Conservation (phyloP, 78 protist species). For the Dictyostelium discoideum region DNA sequence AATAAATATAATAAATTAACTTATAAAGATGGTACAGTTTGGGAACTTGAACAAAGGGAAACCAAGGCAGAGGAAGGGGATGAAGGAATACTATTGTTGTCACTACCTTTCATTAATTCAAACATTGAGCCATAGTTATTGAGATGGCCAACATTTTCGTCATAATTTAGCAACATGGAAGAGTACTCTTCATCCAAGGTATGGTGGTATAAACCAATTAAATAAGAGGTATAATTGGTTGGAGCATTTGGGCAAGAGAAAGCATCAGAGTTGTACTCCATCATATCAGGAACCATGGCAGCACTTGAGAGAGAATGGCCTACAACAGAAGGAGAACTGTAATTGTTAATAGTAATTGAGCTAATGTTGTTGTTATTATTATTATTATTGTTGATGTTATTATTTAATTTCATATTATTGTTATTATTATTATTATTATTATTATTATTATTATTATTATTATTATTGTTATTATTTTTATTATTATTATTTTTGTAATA, state of each 20-base stretch:
- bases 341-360: neutral
- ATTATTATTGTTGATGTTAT: neutral
- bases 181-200: neutral
- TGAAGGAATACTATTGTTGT: neutral
- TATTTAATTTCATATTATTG: neutral
- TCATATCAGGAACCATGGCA: neutral
- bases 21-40: constrained; percentile 6
- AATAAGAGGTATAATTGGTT: constrained; percentile 13
- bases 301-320: neutral
- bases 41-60: neutral
- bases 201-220: neutral
- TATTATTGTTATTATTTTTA: neutral
- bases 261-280: neutral
- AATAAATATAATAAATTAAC: neutral
- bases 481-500: neutral
- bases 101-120: neutral
- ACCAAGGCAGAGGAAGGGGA: neutral
- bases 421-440: neutral
- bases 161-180: neutral
- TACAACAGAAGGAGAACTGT: neutral
- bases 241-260: constrained; percentile 7
- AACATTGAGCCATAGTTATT: constrained; percentile 23
- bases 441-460: neutral
- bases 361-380: neutral
- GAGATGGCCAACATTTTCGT: neutral